Base-by-base conservation (phyloP, 768 basidiomycete species). In the Boletus coccyginus region DNA sequence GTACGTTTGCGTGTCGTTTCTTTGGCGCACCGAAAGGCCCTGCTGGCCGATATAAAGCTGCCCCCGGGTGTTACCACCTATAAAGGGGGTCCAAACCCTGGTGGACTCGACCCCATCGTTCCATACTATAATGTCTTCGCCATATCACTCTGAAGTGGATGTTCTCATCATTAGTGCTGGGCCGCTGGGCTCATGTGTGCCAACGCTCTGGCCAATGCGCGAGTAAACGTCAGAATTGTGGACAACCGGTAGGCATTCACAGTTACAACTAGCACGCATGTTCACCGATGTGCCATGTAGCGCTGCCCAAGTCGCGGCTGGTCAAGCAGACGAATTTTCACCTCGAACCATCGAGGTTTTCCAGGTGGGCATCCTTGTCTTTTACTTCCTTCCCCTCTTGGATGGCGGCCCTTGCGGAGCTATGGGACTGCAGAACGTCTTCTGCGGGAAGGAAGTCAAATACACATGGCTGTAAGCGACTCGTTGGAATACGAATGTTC, bases 341-440 rank as follows among this genome's bases (percentile, higher is more conserved):
- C 67, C 65, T 39, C 63, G 63, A 41, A 69, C 69, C 2, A 47
- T 65, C 31, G 81, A 83, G 59, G 77, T 83, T 12, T 64, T 83
- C 29, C 78, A 82, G 68, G 80, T 71, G 27, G 29, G 64, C 27
- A 17, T 35, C 8, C 9, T 43, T 45, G 10, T 38, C 21, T 19
- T 16, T 17, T 5, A 12, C 24, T 46, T 1, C 31, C 31, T 12
- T 3, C 21, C n/a, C 11, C 47, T 52, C 12, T 7, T 31, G 21
- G 14, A 40, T 32, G 40, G 48, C 8, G 5, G 9, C 3, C 19
- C 10, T 31, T 16, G 12, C 55, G 90, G 88, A 92, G 88, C 57
- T 91, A 91, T 70, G 89, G 89, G 5, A 73, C 91, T 4, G 84
- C 77, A 5, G 85, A 88, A 12, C 78, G 81, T 6, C 64, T 91